phyloP scores from a whole-genome alignment of 768 basidiomycete species.

The Amanita subjunquillea region DNA sequence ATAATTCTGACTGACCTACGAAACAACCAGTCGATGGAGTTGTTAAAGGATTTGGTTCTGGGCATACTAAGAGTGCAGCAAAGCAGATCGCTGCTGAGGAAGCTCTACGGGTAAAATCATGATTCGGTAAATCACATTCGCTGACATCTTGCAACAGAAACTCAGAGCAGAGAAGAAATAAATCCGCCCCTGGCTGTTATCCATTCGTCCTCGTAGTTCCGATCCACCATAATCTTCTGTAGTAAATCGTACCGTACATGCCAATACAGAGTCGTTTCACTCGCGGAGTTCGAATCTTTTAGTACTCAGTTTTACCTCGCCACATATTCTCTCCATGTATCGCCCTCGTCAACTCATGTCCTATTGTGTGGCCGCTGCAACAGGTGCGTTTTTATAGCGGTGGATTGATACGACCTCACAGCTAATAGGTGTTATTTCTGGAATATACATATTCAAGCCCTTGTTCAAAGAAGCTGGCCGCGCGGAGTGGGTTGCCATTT shows the following conservation, averaged over 20 bases:
- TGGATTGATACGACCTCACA: not conserved
- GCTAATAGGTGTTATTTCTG: slow-evolving; percentile 44
- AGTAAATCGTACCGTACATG: not conserved
- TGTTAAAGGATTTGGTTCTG: slow-evolving; percentile 23
- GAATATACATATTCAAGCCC: slow-evolving; percentile 60
- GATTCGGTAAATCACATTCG: not conserved
- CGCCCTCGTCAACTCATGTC: slow-evolving; percentile 31
- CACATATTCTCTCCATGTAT: not conserved
- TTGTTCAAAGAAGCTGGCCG: slow-evolving; percentile 17
- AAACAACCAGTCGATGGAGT: not conserved
- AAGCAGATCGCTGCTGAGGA: slow-evolving; percentile 35
- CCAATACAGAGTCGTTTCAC: too few species aligned
- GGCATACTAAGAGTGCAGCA: slow-evolving; percentile 39
- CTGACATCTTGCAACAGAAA: not conserved
- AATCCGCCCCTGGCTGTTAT: not conserved
- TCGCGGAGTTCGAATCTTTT: not conserved
- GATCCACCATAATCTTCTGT: not conserved
- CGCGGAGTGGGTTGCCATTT: slow-evolving; percentile 6
- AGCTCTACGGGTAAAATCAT: slow-evolving; percentile 20
- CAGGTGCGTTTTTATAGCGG: slow-evolving; percentile 31
- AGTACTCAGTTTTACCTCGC: not conserved
- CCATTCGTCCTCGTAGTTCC: not conserved
- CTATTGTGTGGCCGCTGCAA: slow-evolving; percentile 41
- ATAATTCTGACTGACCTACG: slow-evolving; percentile 6
- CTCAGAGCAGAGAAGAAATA: not conserved